Evolutionary conservation across 2,329 filamentous ascomycete genomes (phyloP).

Genomic region (Pseudogymnoascus sp.): DNA sequence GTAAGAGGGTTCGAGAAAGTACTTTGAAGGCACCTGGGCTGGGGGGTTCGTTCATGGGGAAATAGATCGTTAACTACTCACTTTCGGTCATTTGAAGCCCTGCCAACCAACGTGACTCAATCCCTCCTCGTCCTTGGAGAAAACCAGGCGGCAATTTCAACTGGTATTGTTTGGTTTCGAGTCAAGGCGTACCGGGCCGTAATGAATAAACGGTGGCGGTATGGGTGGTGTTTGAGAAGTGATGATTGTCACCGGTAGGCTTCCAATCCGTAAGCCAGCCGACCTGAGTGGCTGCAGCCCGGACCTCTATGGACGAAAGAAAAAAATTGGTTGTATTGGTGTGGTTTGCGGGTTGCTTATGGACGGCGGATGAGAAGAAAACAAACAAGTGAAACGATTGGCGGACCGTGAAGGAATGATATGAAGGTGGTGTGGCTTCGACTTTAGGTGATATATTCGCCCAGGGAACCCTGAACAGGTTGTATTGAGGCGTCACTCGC

Average conservation of each 20-base stretch:
- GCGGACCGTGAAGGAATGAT: background rate
- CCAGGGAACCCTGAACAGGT: background rate
- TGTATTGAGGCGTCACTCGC: background rate
- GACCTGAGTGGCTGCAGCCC: background rate
- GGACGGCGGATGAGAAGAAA: background rate
- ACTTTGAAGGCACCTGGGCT: background rate
- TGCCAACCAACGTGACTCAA: constrained; percentile 1
- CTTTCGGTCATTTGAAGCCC: constrained; percentile 13
- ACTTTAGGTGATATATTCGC: background rate
- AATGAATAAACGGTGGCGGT: background rate
- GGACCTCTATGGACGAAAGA: background rate
- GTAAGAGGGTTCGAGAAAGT: background rate
- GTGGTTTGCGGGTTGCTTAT: background rate
- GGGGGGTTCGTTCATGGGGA: background rate
- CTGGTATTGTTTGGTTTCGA: background rate
- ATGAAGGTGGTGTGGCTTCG: constrained; percentile 2
- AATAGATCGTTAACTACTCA: constrained; percentile 7
- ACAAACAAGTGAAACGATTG: background rate
- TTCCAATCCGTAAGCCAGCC: background rate
- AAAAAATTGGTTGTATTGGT: background rate
- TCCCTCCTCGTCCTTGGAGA: background rate
- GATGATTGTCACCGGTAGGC: background rate
- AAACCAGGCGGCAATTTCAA: background rate
- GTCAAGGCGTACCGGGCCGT: background rate
- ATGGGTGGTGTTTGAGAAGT: background rate